Evolutionary conservation across 768 basidiomycete genomes (phyloP), one percentile per base, ranked within the genome.

Genomic region (Suillus subaureus): DNA sequence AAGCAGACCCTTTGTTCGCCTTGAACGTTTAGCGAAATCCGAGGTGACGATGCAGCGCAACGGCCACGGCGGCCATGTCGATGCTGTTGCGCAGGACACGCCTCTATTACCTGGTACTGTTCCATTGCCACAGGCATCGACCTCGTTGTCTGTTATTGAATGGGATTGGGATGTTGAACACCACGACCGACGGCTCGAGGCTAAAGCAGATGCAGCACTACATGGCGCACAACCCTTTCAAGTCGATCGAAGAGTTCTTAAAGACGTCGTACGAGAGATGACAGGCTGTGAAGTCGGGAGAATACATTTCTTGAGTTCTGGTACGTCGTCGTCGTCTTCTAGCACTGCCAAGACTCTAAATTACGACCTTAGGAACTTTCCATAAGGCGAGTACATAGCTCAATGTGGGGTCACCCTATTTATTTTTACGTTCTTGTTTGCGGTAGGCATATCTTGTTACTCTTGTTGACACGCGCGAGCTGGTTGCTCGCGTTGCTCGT

Each of bases 401-500:
- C 39, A 28, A 23, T 23, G 60, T n/a, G 26, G 49, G 42, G 54
- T 42, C 2, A 2, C 35, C 61, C 60, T 60, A 23, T 58, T 72
- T 51, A 49, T 23, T 4, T 47, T 66, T 47, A 69, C 67, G 67
- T 61, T 52, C 47, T 23, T 31, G 35, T 64, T 33, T 2, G 21
- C 64, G 40, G 62, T 66, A 93, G 91, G 93, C 91, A 37, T 94
- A 93, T 79, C 83, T 92, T 2, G 79, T 94, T 61, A 89, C 87
- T 9, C 83, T 94, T 23, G 80, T 77, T 23, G 85, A 90, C 70
- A 78, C 83, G 18, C 79, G 83, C 61, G 83, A 90, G 65, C 74
- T 94, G 51, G 88, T 95, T 9, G 91, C 90, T 7, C 86, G 92
- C 45, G 91, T 94, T 28, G 93, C 93, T 4, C 88, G 92, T 61